A percentile compares a stretch with the other conserved stretches of the same genome.
phyloP scores from a whole-genome alignment of 345 rosid genomes.

The Barbarea vulgaris region DNA sequence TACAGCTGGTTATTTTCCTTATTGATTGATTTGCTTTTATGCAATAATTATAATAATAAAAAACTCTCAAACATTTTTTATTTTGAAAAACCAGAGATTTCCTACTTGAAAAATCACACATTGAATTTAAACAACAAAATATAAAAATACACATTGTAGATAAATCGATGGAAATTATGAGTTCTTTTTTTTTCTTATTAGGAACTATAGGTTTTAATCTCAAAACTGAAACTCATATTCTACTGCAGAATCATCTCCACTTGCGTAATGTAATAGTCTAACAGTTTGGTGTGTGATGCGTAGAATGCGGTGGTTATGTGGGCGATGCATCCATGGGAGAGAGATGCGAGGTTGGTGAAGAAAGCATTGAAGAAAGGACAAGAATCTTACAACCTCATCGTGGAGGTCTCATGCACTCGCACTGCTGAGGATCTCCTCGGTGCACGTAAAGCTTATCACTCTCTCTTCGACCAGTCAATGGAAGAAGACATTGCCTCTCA shows the following conservation, averaged over 20 bases:
- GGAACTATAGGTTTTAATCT: neutral
- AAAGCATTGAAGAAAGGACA: slow-evolving; percentile 63
- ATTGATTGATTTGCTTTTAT: no score
- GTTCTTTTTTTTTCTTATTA: neutral
- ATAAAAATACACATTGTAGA: neutral
- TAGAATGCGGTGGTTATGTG: slow-evolving; percentile 75
- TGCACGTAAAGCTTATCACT: slow-evolving; percentile 90
- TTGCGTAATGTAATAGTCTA: neutral
- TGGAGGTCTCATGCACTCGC: slow-evolving; percentile 81
- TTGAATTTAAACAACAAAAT: neutral
- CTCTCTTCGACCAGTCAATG: slow-evolving; percentile 75
- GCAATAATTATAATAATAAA: no score
- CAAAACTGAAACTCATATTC: neutral
- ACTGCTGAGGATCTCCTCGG: slow-evolving; percentile 77
- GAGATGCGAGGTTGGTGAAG: slow-evolving; percentile 80
- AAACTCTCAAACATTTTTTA: neutral
- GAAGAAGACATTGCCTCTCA: slow-evolving; percentile 81
- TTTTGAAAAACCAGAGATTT: neutral
- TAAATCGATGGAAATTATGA: neutral
- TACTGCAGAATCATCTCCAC: neutral
- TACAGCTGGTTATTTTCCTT: no score
- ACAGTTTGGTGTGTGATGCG: slow-evolving; percentile 4
- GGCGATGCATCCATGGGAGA: slow-evolving; percentile 93
- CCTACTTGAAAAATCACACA: neutral
- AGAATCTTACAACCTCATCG: slow-evolving; percentile 53